Evolutionary conservation across 1,284 basidiomycete species (phyloP), one percentile per base, ranked within the genome.

Genomic region (Sporisorium exsertum): DNA sequence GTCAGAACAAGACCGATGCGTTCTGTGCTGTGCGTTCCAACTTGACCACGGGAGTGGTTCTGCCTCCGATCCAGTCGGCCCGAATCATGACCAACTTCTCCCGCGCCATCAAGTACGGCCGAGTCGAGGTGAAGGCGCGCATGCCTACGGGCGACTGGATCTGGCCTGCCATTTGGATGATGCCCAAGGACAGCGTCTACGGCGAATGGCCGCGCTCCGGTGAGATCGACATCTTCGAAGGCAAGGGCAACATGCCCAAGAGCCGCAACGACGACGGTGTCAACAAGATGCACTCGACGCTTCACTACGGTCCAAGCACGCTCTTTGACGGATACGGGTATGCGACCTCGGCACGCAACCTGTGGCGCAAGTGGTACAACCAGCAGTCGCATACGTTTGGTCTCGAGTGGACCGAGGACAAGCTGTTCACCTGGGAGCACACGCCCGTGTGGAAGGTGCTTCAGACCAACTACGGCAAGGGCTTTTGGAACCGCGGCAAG

Each of bases 131-230:
- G 55, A 87, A 88, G 52, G 94, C 94, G 4, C 92, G 91, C 85
- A 88, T 93, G 76, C 93, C 94, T 24, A 89, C 89, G 51, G 78
- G 78, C 35, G 89, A 90, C 74, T 91, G 92, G 93, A 86, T 94
- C 57, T 94, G 93, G 93, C 94, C 79, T 88, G 92, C 64, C 0
- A 91, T 95, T 57, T 93, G 92, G 91, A 93, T 95, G 93, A 88
- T 94, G 80, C 93, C 93, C 22, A 90, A 91, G 37, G 62, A 77
- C 47, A 47, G 27, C 3, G 89, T 88, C n/a, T 95, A 95, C 80
- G 94, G 94, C 0, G 84, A 88, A 1, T 94, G 93, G 93, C 94
- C 94, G 0, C 84, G 90, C 89, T 71, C 84, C 16, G 92, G 91
- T 7, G 91, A 92, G 83, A 92, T 95, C 77, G 91, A 94, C 89